Evolutionary conservation across 2,329 filamentous ascomycete genomes (phyloP).

Genomic region (Xylaria polymorpha): DNA sequence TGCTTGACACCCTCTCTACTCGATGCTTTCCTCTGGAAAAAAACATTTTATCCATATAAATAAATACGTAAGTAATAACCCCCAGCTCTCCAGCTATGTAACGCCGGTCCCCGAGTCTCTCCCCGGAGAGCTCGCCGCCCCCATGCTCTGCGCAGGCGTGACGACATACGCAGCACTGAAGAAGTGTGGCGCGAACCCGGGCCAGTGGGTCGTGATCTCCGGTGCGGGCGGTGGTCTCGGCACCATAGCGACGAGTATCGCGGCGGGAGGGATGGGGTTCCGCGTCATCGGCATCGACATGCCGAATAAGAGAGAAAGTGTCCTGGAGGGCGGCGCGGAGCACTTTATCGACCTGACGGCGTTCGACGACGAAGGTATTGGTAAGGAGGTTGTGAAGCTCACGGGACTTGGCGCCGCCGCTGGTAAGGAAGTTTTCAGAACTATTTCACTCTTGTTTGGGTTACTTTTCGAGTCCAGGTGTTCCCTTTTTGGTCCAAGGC

Average conservation of each 20-base stretch:
- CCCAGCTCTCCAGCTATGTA: slow-evolving; percentile 32
- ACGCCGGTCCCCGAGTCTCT: slow-evolving; percentile 36
- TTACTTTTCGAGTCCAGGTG: no score
- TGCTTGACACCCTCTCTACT: background rate
- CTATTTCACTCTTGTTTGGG: no score
- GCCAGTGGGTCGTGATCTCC: slow-evolving; percentile 39
- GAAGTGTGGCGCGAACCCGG: slow-evolving; percentile 30
- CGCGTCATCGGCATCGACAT: slow-evolving; percentile 40
- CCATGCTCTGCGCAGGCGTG: slow-evolving; percentile 40
- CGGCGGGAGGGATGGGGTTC: slow-evolving; percentile 30
- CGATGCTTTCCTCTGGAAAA: background rate
- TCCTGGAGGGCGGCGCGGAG: slow-evolving; percentile 36
- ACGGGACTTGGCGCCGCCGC: slow-evolving; percentile 36
- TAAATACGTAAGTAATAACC: slow-evolving; percentile 2
- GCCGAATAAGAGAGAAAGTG: slow-evolving; percentile 28
- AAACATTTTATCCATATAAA: background rate
- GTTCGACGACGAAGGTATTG: slow-evolving; percentile 31
- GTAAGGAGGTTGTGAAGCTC: slow-evolving; percentile 35
- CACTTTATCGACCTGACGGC: slow-evolving; percentile 38
- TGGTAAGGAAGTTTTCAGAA: no score
- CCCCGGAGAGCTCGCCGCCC: slow-evolving; percentile 36
- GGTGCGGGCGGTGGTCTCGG: slow-evolving; percentile 40
- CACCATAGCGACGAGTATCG: slow-evolving; percentile 34
- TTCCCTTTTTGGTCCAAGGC: no score
- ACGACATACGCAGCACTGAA: slow-evolving; percentile 38